These are phyloP conservation scores for Gracilaria domingensis DNA, from an alignment of 23 red algal genomes.

Conservation along the genomic window DNA sequence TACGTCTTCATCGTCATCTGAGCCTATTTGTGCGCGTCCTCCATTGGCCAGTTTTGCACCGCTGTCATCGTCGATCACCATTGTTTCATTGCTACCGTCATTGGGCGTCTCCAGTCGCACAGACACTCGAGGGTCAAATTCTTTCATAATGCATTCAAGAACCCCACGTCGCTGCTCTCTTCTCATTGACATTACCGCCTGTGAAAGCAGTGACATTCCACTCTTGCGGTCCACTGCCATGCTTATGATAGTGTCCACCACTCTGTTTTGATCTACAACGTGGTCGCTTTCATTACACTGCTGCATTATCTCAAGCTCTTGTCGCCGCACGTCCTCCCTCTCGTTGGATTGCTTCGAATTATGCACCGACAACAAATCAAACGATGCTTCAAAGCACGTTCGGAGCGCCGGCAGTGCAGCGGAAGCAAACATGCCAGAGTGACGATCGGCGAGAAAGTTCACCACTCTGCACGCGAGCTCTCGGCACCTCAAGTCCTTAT, in stretches of 20 bases:
- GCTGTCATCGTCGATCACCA: slow-evolving; percentile 20
- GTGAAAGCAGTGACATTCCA: slow-evolving; percentile 60
- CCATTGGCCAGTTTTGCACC: background rate
- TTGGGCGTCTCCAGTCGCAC: slow-evolving; percentile 10
- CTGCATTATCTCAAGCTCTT: background rate
- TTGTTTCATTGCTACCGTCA: slow-evolving; percentile 28
- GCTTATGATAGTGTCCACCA: slow-evolving; percentile 11
- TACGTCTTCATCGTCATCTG: slow-evolving; percentile 36
- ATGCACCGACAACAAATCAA: slow-evolving; percentile 2
- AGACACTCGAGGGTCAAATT: slow-evolving; percentile 69
- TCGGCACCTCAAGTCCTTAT: slow-evolving; percentile 57
- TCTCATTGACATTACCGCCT: slow-evolving; percentile 46
- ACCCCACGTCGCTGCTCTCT: slow-evolving; percentile 64
- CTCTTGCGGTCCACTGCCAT: slow-evolving; percentile 54
- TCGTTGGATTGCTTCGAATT: background rate
- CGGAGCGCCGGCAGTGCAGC: slow-evolving; percentile 57
- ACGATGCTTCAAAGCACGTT: slow-evolving; percentile 43
- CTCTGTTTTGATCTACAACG: background rate
- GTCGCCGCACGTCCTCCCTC: background rate
- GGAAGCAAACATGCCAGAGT: slow-evolving; percentile 63
- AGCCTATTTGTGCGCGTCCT: background rate
- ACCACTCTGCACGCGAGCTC: slow-evolving; percentile 57
- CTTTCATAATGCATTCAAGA: slow-evolving; percentile 42
- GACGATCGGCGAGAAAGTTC: slow-evolving; percentile 55
- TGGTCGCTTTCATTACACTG: background rate